Evolutionary conservation across 1,284 basidiomycete genomes (phyloP).

Genomic region (Violaceomyces palustris): DNA sequence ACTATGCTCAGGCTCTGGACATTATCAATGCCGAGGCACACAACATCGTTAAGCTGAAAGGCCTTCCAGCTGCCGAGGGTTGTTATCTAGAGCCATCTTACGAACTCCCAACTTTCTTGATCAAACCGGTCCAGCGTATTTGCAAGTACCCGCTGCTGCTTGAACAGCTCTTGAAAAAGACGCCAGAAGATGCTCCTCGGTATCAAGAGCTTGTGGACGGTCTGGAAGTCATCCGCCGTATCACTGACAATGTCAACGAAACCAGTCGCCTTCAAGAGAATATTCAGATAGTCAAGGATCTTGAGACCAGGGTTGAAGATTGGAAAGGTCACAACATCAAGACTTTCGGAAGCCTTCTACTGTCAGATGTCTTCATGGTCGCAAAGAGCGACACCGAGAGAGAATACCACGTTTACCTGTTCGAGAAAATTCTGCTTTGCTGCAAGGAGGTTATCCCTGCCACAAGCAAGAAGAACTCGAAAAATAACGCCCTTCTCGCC

Average conservation of each 20-base stretch:
- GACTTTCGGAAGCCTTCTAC: constrained; percentile 84
- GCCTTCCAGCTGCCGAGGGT: constrained; percentile 37
- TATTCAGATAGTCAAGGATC: constrained; percentile 75
- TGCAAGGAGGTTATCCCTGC: constrained; percentile 72
- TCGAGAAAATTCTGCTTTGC: constrained; percentile 97
- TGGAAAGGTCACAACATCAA: constrained; percentile 97
- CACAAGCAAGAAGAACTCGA: constrained; percentile 54
- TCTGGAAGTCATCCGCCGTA: constrained; percentile 78
- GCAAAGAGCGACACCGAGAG: constrained; percentile 93
- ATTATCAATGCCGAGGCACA: constrained; percentile 62
- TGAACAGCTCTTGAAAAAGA: constrained; percentile 63
- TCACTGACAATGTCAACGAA: constrained; percentile 94
- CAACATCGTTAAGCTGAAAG: constrained; percentile 30
- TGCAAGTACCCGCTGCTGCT: constrained; percentile 70
- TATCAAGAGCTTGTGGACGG: constrained; percentile 79
- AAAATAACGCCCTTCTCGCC: constrained; percentile 38
- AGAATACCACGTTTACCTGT: constrained; percentile 97
- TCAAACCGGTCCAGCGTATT: constrained; percentile 72
- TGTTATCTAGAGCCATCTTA: constrained; percentile 55
- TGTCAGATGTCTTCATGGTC: constrained; percentile 92
- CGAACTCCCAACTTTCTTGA: constrained; percentile 79
- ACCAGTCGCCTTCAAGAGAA: constrained; percentile 79
- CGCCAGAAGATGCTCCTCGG: constrained; percentile 32
- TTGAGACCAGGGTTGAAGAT: constrained; percentile 87
- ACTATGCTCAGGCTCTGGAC: constrained; percentile 66